Percentiles rank a stretch among this genome's conserved stretches.
Evolutionary conservation across 176 grass and related monocot species (phyloP).

Genomic region (Zoysia pacifica): DNA sequence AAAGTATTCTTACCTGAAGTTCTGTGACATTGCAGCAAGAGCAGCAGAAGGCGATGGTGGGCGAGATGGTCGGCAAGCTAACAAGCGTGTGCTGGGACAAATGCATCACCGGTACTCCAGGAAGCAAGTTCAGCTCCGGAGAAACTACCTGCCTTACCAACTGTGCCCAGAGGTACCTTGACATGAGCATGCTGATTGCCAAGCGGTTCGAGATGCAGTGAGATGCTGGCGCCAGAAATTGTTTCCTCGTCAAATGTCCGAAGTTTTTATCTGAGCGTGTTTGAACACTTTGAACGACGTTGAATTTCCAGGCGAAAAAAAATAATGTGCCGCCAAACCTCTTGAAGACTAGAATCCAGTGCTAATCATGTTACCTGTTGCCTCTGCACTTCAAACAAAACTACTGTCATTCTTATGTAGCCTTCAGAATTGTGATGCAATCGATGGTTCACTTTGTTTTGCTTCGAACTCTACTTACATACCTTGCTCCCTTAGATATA

Average conservation of each 20-base stretch:
- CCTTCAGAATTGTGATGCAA: not conserved
- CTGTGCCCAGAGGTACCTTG: conserved; percentile 51
- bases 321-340: not conserved
- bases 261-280: conserved; percentile 1
- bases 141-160: conserved; percentile 56
- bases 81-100: conserved; percentile 75
- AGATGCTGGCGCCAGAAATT: not conserved
- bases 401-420: not conserved
- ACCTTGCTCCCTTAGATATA: not conserved
- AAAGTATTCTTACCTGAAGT: conserved; percentile 19
- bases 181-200: conserved; percentile 55
- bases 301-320: not conserved
- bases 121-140: conserved; percentile 64
- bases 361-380: not conserved
- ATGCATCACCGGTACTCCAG: conserved; percentile 52
- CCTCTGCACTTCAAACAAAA: not conserved
- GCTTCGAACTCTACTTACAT: not conserved
- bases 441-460: not conserved
- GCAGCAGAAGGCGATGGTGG: conserved; percentile 63
- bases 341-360: not conserved
- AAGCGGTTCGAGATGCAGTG: conserved; percentile 49
- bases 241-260: not conserved
- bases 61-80: conserved; percentile 59
- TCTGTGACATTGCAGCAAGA: conserved; percentile 54
- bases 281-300: not conserved